Percentiles rank a stretch among this genome's conserved stretches.
phyloP scores from a whole-genome alignment of 192 early-diverging fungal species.

The Allomyces macrogynus region DNA sequence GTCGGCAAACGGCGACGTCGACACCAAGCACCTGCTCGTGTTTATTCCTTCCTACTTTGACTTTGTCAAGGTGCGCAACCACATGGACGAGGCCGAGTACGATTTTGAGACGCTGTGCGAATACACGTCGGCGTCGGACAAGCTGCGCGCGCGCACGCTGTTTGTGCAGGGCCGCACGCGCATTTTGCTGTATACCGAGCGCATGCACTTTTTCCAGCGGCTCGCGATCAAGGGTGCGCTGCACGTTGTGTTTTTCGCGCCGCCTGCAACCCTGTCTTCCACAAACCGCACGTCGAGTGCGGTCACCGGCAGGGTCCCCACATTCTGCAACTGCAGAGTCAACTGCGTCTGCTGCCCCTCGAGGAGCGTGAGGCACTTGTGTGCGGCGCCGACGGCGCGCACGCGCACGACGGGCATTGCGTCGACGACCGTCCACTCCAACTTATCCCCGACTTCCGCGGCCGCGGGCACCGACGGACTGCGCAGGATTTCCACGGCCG shows the following conservation, averaged over 20 bases:
- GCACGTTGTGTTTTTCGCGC: slow-evolving; percentile 73
- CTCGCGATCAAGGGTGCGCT: slow-evolving; percentile 62
- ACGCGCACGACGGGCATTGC: not conserved
- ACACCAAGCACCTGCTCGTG: slow-evolving; percentile 24
- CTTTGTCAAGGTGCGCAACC: slow-evolving; percentile 81
- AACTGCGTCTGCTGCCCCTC: not conserved
- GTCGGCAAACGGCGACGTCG: slow-evolving; percentile 8
- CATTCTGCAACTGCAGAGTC: not conserved
- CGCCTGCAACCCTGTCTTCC: too few relatives aligned
- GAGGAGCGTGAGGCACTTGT: not conserved
- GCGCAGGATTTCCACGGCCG: not conserved
- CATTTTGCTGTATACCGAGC: slow-evolving; percentile 74
- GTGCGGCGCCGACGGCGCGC: not conserved
- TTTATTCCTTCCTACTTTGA: slow-evolving; percentile 93
- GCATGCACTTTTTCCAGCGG: slow-evolving; percentile 88
- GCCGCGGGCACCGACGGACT: not conserved
- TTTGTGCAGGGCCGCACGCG: slow-evolving; percentile 63
- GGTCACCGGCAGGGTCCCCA: not conserved
- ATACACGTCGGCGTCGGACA: slow-evolving; percentile 61
- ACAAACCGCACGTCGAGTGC: not conserved
- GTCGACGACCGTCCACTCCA: not conserved
- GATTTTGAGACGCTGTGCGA: slow-evolving; percentile 67
- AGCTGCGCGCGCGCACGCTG: slow-evolving; percentile 48
- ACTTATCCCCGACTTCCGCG: not conserved
- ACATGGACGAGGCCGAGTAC: slow-evolving; percentile 51